Conservation (phyloP, 768 basidiomycete species). For the Auriculariales sp. region DNA sequence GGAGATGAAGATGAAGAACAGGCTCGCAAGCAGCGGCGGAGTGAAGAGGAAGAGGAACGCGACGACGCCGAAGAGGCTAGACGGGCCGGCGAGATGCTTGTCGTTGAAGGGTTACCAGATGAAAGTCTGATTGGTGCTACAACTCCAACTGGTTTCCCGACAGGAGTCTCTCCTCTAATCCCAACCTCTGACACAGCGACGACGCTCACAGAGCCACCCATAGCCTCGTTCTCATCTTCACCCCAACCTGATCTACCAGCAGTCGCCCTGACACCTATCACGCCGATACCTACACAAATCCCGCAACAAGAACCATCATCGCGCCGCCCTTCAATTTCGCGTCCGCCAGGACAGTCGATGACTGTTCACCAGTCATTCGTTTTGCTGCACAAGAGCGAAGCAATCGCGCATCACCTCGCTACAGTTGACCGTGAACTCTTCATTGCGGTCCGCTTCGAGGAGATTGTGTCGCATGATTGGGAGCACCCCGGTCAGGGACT, state of each 20-base stretch:
- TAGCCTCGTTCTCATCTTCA: background rate
- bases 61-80: background rate
- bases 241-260: background rate
- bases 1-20: background rate
- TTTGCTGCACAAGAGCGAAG: constrained; percentile 41
- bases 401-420: constrained; percentile 62
- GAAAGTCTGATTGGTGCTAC: background rate
- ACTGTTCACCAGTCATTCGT: constrained; percentile 63
- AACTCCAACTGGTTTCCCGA: background rate
- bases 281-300: constrained; percentile 7
- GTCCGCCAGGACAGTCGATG: constrained; percentile 18
- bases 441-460: constrained; percentile 73
- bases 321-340: constrained; percentile 13
- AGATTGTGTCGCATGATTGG: constrained; percentile 62
- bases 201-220: too few species aligned
- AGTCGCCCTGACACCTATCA: constrained; percentile 12
- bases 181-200: background rate
- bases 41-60: constrained; percentile 3
- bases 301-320: constrained; percentile 12
- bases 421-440: constrained; percentile 85
- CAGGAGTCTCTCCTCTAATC: background rate
- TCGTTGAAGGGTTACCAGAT: background rate
- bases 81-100: background rate
- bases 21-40: constrained; percentile 1
- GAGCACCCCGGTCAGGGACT: constrained; percentile 39